A percentile compares a stretch with the other conserved stretches of the same genome.
phyloP scores from a whole-genome alignment of 2,329 filamentous ascomycete genomes.

The Xylaria sp. region DNA sequence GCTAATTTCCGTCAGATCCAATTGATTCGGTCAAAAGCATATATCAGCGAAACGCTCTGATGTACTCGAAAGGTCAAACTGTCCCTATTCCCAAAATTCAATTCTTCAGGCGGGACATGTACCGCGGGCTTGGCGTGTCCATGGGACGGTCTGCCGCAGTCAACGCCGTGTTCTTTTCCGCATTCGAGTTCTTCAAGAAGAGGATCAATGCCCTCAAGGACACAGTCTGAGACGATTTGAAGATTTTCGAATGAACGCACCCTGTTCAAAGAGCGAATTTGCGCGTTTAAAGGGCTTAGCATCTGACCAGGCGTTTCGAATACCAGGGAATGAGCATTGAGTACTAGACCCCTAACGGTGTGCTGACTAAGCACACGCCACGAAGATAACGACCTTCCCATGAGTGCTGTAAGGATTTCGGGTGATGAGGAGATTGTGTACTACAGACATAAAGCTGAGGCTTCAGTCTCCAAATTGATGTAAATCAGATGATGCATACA shows the following conservation, averaged over 20 bases:
- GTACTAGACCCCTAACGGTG: slow-evolving; percentile 29
- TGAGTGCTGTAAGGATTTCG: slow-evolving; percentile 26
- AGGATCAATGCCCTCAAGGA: slow-evolving; percentile 67
- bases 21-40: slow-evolving; percentile 88
- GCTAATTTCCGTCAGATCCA: slow-evolving; percentile 59
- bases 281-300: slow-evolving; percentile 39
- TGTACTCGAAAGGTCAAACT: slow-evolving; percentile 72
- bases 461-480: slow-evolving; percentile 33
- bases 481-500: slow-evolving; percentile 45
- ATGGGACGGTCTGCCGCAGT: slow-evolving; percentile 85
- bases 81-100: slow-evolving; percentile 78
- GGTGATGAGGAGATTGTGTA: slow-evolving; percentile 16
- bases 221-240: slow-evolving; percentile 36
- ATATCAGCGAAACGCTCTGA: slow-evolving; percentile 83
- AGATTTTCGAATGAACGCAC: slow-evolving; percentile 19
- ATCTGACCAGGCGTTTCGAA: slow-evolving; percentile 42
- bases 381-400: slow-evolving; percentile 27
- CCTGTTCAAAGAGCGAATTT: slow-evolving; percentile 33
- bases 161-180: slow-evolving; percentile 91
- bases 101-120: slow-evolving; percentile 82
- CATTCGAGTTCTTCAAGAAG: slow-evolving; percentile 85
- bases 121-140: slow-evolving; percentile 83
- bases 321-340: slow-evolving; percentile 23
- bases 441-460: slow-evolving; percentile 20
- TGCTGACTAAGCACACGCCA: slow-evolving; percentile 16